Percentiles rank a stretch among this genome's conserved stretches.
Conservation (phyloP, 805 yeast genomes). For the Candida railenensis region DNA sequence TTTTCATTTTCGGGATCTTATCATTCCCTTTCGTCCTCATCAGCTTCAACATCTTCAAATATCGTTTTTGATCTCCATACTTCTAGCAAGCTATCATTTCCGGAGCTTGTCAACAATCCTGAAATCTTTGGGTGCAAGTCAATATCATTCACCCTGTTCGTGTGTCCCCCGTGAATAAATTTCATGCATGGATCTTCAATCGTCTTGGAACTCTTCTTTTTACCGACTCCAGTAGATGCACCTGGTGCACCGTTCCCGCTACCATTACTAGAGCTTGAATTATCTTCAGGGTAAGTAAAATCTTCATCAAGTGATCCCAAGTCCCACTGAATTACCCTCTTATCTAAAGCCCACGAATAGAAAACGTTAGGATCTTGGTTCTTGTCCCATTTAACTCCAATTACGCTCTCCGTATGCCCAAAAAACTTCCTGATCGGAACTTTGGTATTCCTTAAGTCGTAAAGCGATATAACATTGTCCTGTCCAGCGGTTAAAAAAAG, state of each 20-base stretch:
- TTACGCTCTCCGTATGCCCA: constrained; percentile 56
- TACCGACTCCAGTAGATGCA: constrained; percentile 23
- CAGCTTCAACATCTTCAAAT: constrained; percentile 35
- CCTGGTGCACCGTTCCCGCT: neutral
- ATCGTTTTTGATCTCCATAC: constrained; percentile 69
- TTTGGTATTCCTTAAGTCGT: constrained; percentile 68
- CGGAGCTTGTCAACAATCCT: constrained; percentile 63
- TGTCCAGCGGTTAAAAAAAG: constrained; percentile 76
- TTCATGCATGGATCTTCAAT: constrained; percentile 73
- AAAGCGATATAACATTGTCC: constrained; percentile 69
- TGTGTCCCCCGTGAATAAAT: constrained; percentile 88
- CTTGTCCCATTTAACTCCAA: constrained; percentile 52
- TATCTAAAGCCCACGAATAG: constrained; percentile 62
- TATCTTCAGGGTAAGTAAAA: constrained; percentile 32
- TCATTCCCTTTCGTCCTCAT: constrained; percentile 19
- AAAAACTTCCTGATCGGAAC: constrained; percentile 61
- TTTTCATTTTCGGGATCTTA: constrained; percentile 2
- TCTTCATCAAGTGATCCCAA: constrained; percentile 57
- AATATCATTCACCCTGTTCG: constrained; percentile 63
- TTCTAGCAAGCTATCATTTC: constrained; percentile 74
- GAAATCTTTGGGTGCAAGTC: constrained; percentile 63
- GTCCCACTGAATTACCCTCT: constrained; percentile 76
- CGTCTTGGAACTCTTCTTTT: constrained; percentile 48
- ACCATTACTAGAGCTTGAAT: constrained; percentile 7
- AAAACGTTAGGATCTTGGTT: constrained; percentile 54